Base-by-base conservation (phyloP, 2,329 filamentous ascomycete species). In the Xylariaceae sp. region DNA sequence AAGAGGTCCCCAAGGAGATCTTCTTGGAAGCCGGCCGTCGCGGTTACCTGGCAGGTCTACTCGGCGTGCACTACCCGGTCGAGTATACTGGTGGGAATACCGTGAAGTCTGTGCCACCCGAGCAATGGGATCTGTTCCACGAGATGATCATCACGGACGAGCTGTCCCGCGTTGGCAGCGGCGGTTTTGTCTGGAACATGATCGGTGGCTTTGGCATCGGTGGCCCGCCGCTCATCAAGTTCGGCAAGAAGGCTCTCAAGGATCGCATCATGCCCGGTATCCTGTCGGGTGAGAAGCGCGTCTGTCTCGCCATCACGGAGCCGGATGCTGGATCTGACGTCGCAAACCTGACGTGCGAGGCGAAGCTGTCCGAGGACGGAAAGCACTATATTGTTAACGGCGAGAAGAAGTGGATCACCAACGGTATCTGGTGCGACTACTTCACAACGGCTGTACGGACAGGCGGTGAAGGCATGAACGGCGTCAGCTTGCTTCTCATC, bases 381-480 rank as follows among this genome's bases (percentile, higher is more conserved):
- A 97, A 97, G 75, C 89, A 97, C 72, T 98, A 94, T 69, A 97
- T 97, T 54, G 93, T 98, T 68, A 98, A 97, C 61, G 93, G 93
- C 41, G 91, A 96, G 80, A 97, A 98, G 85, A 98, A 98, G 73
- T 97, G 93, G 91, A 97, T 97, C 67, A 97, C 91, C 59, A 98
- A 98, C 69, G 93, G 93, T 60, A 81, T 96, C 59, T 96, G 89
- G 89, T 80, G 76, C 48, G 93, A 98, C 66, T 98, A 97, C 73
- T 97, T 97, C 74, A 97, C 93, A 41, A 94, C 88, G 12, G 93
- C 91, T 19, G 93, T 98, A 30, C 85, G 93, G 46, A 98, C 93
- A 11, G 89, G 86, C 50, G 85, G 82, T 26, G 73, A 79, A 18
- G 93, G 93, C 53, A 97, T 96, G 90, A 90, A 91, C 61, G 93